Base-by-base conservation (phyloP, 345 rosid species). In the Bruguiera sexangula region DNA sequence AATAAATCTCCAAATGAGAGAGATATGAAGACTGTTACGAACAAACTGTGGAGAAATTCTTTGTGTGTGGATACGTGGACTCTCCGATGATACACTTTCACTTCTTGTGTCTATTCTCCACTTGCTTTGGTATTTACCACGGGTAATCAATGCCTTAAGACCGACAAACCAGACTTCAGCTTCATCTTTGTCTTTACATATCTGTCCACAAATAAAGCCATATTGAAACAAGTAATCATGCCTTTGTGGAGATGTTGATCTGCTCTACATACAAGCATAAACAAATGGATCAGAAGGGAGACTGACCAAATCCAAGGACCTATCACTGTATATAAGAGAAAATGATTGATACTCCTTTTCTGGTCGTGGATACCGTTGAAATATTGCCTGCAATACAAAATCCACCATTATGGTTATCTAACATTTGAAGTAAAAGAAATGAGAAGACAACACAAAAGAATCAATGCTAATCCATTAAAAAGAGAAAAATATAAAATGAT, bases 181-280 rank as follows among this genome's bases (percentile, higher is more conserved):
- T 85, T 93, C 98, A 69, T 91, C 97, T 82, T 89, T 93, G 86
- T 91, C 97, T 80, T 93, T 93, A 70, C 98, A 91, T 75, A 93
- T 91, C 97, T 93, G 86, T 69, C 61, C 73, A 80, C 52, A 70
- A 60, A 43, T 27, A 31, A 55, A 52, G 34, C 19, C 57, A 62
- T 32, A 54, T 54, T 11, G 43, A 63, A 6, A 57, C 20, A 31
- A 57, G 16, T 43, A 43, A 6, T 50, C 50, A 61, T 53, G 6
- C 16, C 10, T 63, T 30, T 26, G n/a, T 56, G 30, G 4, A 52
- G 37, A 29, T 62, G 51, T 21, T 55, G 29, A 54, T 31, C 29
- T 19, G 43, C 34, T 37, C 1, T 21, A 51, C 24, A n/a, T 63
- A 26, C 39, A 53, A 16, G 24, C 4, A 55, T 30, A 64, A 63